Percentiles rank a stretch among this genome's conserved stretches.
These are phyloP conservation scores for Alternaria rosae DNA, from an alignment of 2,329 filamentous ascomycete species.

Conservation along the genomic window DNA sequence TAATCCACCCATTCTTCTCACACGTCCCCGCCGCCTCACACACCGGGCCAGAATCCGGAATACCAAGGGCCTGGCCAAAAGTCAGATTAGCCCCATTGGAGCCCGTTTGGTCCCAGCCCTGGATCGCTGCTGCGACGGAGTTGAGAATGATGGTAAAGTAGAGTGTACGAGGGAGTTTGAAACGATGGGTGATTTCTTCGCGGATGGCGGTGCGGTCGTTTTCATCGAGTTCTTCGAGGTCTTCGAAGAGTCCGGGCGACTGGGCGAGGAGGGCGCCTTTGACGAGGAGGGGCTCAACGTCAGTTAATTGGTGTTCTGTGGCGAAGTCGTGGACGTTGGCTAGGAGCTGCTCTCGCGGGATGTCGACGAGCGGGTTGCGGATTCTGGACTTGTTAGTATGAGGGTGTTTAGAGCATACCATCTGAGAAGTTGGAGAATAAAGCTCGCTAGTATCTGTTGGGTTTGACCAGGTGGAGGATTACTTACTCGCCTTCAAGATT, in stretches of 20 bases:
- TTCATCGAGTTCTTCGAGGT: conserved; percentile 68
- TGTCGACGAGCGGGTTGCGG: conserved; percentile 64
- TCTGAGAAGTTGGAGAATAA: neutral
- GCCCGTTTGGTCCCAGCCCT: conserved; percentile 70
- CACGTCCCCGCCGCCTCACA: conserved; percentile 36
- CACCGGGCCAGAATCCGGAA: conserved; percentile 32
- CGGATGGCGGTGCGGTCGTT: conserved; percentile 66
- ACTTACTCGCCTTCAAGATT: conserved; percentile 46
- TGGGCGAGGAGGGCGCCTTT: conserved; percentile 72
- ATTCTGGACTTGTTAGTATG: conserved; percentile 52
- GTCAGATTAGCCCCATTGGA: conserved; percentile 63
- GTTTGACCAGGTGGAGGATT: neutral
- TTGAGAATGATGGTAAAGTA: conserved; percentile 72
- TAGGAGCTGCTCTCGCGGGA: conserved; percentile 62
- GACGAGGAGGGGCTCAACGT: conserved; percentile 65
- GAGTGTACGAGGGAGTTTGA: conserved; percentile 63
- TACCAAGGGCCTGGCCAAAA: conserved; percentile 57
- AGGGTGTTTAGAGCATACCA: neutral
- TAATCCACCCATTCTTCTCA: conserved; percentile 43
- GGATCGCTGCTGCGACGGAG: conserved; percentile 73
- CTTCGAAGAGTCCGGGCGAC: conserved; percentile 68
- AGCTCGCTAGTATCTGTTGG: neutral
- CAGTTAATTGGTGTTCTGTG: conserved; percentile 63
- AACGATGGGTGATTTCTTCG: conserved; percentile 70
- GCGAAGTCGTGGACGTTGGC: conserved; percentile 68